These are phyloP conservation scores for Coleophoma cylindrospora DNA, from an alignment of 2,329 filamentous ascomycete genomes.

Conservation along the genomic window DNA sequence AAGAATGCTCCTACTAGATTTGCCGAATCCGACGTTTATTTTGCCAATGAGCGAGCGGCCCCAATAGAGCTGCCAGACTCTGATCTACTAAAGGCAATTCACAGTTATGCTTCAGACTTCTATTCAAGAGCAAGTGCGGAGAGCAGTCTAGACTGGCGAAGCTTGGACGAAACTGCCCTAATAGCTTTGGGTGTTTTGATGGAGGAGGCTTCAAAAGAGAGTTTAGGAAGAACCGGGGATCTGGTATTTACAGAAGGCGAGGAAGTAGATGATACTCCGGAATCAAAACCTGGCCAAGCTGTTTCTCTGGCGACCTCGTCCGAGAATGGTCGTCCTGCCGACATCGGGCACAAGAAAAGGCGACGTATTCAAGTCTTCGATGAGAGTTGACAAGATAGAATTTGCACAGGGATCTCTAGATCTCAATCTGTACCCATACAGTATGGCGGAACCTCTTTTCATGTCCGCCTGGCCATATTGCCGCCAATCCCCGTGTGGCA, in stretches of 20 bases:
- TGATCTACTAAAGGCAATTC: constrained; percentile 64
- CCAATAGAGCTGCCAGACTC: constrained; percentile 56
- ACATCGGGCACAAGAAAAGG: too few relatives aligned
- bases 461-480: too few relatives aligned
- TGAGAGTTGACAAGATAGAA: too few relatives aligned
- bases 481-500: too few relatives aligned
- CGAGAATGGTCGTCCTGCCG: too few relatives aligned
- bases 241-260: constrained; percentile 63
- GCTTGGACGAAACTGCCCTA: constrained; percentile 75
- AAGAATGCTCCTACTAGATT: constrained; percentile 60
- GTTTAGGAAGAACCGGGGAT: constrained; percentile 61
- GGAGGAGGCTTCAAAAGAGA: constrained; percentile 61
- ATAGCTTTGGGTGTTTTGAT: constrained; percentile 70
- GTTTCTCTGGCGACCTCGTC: not conserved
- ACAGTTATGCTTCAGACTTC: constrained; percentile 63
- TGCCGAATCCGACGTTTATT: constrained; percentile 68
- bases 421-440: too few relatives aligned
- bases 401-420: too few relatives aligned
- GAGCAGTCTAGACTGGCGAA: constrained; percentile 38
- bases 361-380: too few relatives aligned
- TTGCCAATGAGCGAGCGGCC: constrained; percentile 53
- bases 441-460: too few relatives aligned
- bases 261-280: constrained; percentile 4
- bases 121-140: constrained; percentile 39
- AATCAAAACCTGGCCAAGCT: not conserved